phyloP scores from a whole-genome alignment of 345 rosid species.

The Viola odorata region DNA sequence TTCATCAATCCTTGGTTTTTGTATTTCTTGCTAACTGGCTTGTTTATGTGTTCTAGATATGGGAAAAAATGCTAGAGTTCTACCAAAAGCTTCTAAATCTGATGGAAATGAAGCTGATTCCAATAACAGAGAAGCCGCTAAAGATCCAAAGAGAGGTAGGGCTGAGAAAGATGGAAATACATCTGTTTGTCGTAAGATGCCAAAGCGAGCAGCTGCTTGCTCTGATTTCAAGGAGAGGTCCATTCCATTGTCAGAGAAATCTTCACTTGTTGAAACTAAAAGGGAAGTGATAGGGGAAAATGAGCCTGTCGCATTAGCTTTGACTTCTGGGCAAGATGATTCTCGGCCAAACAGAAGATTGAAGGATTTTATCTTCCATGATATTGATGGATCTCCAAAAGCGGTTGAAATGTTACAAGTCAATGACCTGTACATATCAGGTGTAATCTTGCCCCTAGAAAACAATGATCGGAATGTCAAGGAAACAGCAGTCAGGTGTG shows the following conservation, averaged over 20 bases:
- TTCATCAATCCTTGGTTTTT: too few species aligned
- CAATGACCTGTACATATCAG: constrained; percentile 22
- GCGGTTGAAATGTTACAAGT: constrained; percentile 28
- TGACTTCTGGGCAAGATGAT: constrained; percentile 16
- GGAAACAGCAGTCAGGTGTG: constrained; percentile 19
- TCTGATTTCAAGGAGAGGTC: constrained; percentile 58
- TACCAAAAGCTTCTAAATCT: too few species aligned
- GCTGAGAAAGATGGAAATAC: too few species aligned
- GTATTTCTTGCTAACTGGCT: too few species aligned
- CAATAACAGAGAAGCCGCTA: too few species aligned
- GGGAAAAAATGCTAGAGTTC: too few species aligned
- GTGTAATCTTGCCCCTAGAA: constrained; percentile 21
- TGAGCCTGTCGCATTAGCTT: constrained; percentile 27
- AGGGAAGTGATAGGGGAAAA: constrained; percentile 39
- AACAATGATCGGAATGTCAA: constrained; percentile 9
- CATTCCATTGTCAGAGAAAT: constrained; percentile 32
- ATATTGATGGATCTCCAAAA: constrained; percentile 16
- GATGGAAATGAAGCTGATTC: too few species aligned
- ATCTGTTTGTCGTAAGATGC: too few species aligned
- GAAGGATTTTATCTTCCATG: constrained; percentile 22
- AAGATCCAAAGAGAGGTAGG: too few species aligned
- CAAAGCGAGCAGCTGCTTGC: constrained; percentile 77
- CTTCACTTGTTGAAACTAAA: constrained; percentile 43
- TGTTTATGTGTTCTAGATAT: too few species aligned
- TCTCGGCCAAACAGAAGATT: constrained; percentile 21